phyloP scores from a whole-genome alignment of 192 early-diverging fungal genomes.

The Chytriomyces sp. region DNA sequence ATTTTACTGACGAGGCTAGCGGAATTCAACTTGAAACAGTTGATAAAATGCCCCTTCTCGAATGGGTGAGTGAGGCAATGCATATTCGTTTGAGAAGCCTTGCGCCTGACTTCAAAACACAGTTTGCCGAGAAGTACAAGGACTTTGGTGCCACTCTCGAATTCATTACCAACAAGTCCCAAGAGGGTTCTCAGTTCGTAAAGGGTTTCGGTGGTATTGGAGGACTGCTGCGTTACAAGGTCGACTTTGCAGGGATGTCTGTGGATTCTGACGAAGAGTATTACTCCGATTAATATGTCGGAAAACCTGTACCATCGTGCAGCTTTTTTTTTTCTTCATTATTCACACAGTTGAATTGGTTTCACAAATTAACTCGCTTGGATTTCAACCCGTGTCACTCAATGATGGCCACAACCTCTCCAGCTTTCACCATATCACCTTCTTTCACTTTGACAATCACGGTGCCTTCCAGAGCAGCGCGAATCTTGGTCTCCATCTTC shows the following conservation, averaged over 20 bases:
- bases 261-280: conserved; percentile 59
- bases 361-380: not conserved
- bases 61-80: conserved; percentile 73
- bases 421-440: conserved; percentile 62
- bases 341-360: not conserved
- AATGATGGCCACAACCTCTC: conserved; percentile 44
- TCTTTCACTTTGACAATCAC: conserved; percentile 58
- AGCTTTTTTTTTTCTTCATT: not conserved
- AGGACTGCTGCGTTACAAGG: conserved; percentile 94
- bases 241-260: conserved; percentile 37
- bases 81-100: too few relatives aligned
- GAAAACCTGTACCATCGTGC: too few relatives aligned
- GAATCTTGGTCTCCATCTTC: conserved; percentile 66
- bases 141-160: conserved; percentile 92
- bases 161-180: conserved; percentile 94
- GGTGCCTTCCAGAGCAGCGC: conserved; percentile 57
- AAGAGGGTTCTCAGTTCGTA: conserved; percentile 97
- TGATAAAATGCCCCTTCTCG: conserved; percentile 80
- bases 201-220: conserved; percentile 99
- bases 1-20: conserved; percentile 67
- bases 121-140: conserved; percentile 95
- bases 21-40: conserved; percentile 81
- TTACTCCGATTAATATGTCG: conserved; percentile 48
- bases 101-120: not conserved
- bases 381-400: not conserved